These are phyloP conservation scores for Neurospora sp. DNA, from an alignment of 495 filamentous ascomycete species.

Conservation along the genomic window DNA sequence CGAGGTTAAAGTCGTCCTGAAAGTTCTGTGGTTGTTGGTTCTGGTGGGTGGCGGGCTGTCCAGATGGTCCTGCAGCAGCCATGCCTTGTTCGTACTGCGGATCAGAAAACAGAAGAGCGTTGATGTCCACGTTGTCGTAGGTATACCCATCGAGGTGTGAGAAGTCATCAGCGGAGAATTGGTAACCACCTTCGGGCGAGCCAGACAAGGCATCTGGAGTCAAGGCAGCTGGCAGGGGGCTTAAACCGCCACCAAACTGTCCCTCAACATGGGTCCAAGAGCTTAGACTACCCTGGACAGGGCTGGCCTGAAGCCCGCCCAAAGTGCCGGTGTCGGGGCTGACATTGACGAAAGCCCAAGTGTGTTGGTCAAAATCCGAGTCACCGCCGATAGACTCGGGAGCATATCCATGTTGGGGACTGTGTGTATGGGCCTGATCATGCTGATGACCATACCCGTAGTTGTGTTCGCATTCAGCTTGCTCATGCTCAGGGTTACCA, in stretches of 20 bases:
- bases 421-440: conserved; percentile 25
- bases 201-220: neutral
- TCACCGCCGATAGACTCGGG: neutral
- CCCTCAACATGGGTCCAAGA: neutral
- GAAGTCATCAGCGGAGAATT: neutral
- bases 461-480: neutral
- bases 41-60: neutral
- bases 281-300: neutral
- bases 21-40: neutral
- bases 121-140: neutral
- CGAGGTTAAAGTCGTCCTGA: neutral
- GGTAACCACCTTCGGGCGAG: neutral
- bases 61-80: neutral
- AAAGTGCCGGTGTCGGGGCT: neutral
- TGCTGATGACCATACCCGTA: neutral
- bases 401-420: conserved; percentile 10
- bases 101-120: neutral
- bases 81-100: neutral
- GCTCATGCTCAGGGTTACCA: neutral
- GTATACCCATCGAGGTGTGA: neutral
- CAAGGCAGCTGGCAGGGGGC: neutral
- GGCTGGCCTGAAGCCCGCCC: neutral
- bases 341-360: neutral
- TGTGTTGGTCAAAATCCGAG: neutral
- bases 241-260: conserved; percentile 1